Conservation (phyloP, 1,284 basidiomycete species). For the Lentinula novae-zelandiae region DNA sequence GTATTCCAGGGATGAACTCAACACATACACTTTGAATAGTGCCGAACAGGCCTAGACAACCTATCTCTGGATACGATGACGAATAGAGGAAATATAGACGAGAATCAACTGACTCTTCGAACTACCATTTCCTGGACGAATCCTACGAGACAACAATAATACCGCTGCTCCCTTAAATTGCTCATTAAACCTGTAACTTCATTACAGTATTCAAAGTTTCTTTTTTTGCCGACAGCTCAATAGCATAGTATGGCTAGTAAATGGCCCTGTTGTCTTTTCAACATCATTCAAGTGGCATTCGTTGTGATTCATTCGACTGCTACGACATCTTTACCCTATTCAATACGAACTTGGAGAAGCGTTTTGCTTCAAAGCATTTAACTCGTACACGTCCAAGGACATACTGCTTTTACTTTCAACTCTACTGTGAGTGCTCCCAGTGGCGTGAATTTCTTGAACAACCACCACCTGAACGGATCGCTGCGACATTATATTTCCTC, state of each 20-base stretch:
- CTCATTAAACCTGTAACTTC: too few species aligned
- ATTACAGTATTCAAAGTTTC: too few species aligned
- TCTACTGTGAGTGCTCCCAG: neutral
- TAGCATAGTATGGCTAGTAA: too few species aligned
- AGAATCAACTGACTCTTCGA: neutral
- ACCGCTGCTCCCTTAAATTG: neutral
- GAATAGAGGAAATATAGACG: conserved; percentile 22
- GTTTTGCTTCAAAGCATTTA: neutral
- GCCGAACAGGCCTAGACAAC: conserved; percentile 34
- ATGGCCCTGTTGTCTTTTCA: neutral
- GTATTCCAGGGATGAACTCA: neutral
- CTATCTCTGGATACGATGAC: conserved; percentile 40
- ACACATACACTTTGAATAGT: conserved; percentile 18
- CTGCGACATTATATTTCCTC: conserved; percentile 6
- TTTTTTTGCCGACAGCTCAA: too few species aligned
- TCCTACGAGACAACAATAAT: neutral
- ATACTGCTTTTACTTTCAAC: conserved; percentile 1
- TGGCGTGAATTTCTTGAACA: neutral
- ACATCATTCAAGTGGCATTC: neutral
- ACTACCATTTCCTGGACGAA: neutral
- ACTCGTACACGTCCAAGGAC: neutral
- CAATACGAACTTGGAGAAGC: neutral
- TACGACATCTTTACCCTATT: neutral
- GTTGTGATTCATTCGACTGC: neutral
- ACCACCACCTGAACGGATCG: conserved; percentile 4